phyloP scores from a whole-genome alignment of 1,284 basidiomycete genomes.

The Marasmius oreades region DNA sequence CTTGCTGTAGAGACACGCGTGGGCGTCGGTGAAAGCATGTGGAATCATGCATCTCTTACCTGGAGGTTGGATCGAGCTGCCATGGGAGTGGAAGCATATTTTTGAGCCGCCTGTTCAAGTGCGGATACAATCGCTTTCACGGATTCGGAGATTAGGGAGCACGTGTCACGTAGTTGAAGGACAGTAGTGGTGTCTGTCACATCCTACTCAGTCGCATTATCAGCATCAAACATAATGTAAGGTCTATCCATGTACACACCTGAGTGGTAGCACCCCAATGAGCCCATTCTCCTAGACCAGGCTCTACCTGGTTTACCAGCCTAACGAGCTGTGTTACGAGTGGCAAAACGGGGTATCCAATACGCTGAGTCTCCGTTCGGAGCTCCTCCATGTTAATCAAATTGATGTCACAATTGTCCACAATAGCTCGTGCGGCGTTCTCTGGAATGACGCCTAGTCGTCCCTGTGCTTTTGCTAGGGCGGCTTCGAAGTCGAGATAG shows the following conservation, averaged over 20 bases:
- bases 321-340: conserved; percentile 39
- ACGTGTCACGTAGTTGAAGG: conserved; percentile 37
- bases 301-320: conserved; percentile 28
- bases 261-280: conserved; percentile 47
- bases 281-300: conserved; percentile 39
- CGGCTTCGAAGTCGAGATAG: conserved; percentile 38
- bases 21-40: background rate
- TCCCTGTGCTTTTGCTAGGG: conserved; percentile 34
- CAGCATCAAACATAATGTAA: background rate
- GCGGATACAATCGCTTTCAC: conserved; percentile 25
- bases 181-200: conserved; percentile 43
- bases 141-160: conserved; percentile 27
- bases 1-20: conserved; percentile 26
- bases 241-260: conserved; percentile 21
- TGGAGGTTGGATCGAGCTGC: conserved; percentile 43
- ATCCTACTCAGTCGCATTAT: conserved; percentile 26
- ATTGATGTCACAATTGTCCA: conserved; percentile 29
- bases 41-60: background rate
- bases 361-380: conserved; percentile 33
- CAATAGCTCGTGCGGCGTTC: conserved; percentile 31
- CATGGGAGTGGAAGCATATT: conserved; percentile 36
- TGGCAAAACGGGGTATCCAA: conserved; percentile 41
- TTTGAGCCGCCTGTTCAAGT: conserved; percentile 26
- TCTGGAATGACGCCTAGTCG: conserved; percentile 35
- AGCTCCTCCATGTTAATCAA: conserved; percentile 35